Evolutionary conservation across 140 eudicot genomes (phyloP).

Genomic region (Anethum foeniculum): DNA sequence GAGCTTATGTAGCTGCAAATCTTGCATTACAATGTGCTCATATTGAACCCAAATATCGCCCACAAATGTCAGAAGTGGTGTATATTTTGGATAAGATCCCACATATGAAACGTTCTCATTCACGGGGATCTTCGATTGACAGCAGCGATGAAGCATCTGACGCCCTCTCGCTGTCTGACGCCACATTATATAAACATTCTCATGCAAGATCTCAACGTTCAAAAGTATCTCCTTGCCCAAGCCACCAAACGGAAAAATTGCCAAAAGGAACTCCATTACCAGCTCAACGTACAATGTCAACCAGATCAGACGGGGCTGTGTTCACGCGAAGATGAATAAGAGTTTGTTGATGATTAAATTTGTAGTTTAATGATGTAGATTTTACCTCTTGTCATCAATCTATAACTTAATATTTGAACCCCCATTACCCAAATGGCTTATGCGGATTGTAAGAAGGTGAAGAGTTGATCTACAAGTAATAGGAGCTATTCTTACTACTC

Average conservation of each 20-base stretch:
- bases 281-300: neutral
- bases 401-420: neutral
- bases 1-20: slow-evolving; percentile 35
- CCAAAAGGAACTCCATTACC: neutral
- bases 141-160: neutral
- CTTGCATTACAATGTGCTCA: slow-evolving; percentile 49
- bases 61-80: slow-evolving; percentile 42
- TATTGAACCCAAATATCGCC: slow-evolving; percentile 39
- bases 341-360: neutral
- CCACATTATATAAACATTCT: neutral
- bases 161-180: neutral
- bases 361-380: neutral
- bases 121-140: neutral
- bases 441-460: neutral
- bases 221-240: slow-evolving; percentile 1
- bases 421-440: neutral
- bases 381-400: neutral
- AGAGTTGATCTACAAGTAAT: neutral
- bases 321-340: neutral
- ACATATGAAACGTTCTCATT: slow-evolving; percentile 4
- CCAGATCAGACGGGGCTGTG: neutral
- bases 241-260: neutral
- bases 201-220: neutral
- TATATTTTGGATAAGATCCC: slow-evolving; percentile 41
- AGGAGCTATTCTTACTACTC: neutral